Base-by-base conservation (phyloP, 331 rosid species). In the Dryas integrifolia region DNA sequence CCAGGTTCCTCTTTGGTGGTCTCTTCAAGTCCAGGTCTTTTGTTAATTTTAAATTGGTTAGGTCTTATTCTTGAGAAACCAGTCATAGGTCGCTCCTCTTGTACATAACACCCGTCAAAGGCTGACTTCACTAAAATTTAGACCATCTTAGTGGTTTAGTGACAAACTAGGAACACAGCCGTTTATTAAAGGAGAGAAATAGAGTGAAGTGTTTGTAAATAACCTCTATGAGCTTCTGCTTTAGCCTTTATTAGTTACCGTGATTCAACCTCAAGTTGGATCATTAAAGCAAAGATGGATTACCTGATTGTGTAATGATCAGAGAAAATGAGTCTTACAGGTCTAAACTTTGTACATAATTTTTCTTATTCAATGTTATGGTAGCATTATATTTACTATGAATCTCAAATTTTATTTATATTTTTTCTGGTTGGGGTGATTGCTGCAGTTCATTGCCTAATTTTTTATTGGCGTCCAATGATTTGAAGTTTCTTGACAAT, bases 21-120 rank as follows among this genome's bases (percentile, higher is more conserved):
- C 93, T 95, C 69, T 91, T 95, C 82, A 95, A 90, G 85, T 86
- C 98, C 18, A 86, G 95, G 85, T 95, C 97, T 44, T 85, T 91
- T 59, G 98, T 85, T 9, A 95, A 88, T 81, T 91, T 95, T 49
- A 96, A 97, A 18, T 76, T 89, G 88, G 88, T 89, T 49, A 79
- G 88, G 74, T 91, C 96, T 13, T 84, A 95, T 73, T 85, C 96
- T 35, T 89, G 84, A 80, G 77, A 72, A 68, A 63, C 70, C 21
- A 14, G 76, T 58, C 14, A 30, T 68, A 24, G 46, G 35, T 75
- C 69, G 81, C 38, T 50, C 46, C 70, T 70, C 59, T 65, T 83
- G 90, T 86, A 84, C 83, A 82, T 88, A 63, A 15, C 69, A 69
- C 21, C 72, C 47, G 65, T 78, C 65, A 72, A 76, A 58, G 73